phyloP scores from a whole-genome alignment of 2,329 filamentous ascomycete genomes.

The Cladorrhinum sp. region DNA sequence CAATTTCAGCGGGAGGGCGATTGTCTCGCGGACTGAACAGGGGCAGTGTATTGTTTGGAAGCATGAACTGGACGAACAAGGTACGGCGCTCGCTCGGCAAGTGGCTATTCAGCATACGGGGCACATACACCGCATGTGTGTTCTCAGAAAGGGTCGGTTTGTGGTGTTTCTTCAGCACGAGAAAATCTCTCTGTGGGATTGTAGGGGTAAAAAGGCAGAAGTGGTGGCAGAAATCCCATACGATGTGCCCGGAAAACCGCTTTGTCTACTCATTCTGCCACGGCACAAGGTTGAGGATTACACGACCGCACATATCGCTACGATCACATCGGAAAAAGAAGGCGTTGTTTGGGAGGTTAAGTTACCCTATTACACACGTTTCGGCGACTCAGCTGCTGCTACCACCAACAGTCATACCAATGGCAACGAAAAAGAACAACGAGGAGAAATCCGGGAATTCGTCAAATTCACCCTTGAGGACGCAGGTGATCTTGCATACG shows the following conservation, averaged over 20 bases:
- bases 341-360: slow-evolving; percentile 79
- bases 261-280: slow-evolving; percentile 77
- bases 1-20: slow-evolving; percentile 74
- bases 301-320: slow-evolving; percentile 69
- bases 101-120: slow-evolving; percentile 65
- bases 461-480: slow-evolving; percentile 67
- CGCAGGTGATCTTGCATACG: slow-evolving; percentile 57
- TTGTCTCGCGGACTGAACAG: slow-evolving; percentile 75
- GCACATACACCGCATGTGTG: slow-evolving; percentile 75
- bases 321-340: slow-evolving; percentile 72
- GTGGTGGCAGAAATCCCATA: slow-evolving; percentile 60
- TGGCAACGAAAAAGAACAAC: slow-evolving; percentile 25
- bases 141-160: slow-evolving; percentile 74
- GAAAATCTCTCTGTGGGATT: slow-evolving; percentile 76
- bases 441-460: slow-evolving; percentile 58
- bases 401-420: slow-evolving; percentile 14
- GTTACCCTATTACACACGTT: slow-evolving; percentile 49
- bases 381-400: not conserved
- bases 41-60: slow-evolving; percentile 84
- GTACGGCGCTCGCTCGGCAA: slow-evolving; percentile 60
- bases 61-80: slow-evolving; percentile 53
- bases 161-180: slow-evolving; percentile 75
- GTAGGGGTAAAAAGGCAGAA: slow-evolving; percentile 55
- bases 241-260: slow-evolving; percentile 63
- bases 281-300: slow-evolving; percentile 54